Conservation (phyloP, 2,329 filamentous ascomycete species). For the Aureobasidium sp. region DNA sequence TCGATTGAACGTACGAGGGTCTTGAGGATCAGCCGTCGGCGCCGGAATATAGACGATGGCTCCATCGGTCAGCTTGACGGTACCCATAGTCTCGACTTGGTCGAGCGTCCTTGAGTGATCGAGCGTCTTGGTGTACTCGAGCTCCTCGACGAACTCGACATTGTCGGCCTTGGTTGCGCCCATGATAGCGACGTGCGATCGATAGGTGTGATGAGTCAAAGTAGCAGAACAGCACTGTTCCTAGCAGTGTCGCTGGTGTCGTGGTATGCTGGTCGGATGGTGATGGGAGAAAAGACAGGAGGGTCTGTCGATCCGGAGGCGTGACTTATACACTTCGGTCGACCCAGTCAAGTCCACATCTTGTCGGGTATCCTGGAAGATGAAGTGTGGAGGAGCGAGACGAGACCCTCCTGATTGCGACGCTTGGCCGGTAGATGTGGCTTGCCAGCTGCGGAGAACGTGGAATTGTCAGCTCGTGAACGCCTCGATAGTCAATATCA, state of each 20-base stretch:
- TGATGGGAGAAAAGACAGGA: background rate
- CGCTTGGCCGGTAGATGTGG: background rate
- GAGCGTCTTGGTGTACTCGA: conserved; percentile 11
- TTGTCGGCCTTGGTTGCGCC: conserved; percentile 15
- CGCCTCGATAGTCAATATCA: background rate
- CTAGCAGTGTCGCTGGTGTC: background rate
- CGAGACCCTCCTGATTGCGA: background rate
- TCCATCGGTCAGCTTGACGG: conserved; percentile 27
- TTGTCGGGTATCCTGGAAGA: background rate
- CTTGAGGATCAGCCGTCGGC: conserved; percentile 16
- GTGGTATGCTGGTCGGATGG: background rate
- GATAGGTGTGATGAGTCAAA: background rate
- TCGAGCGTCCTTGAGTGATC: conserved; percentile 14
- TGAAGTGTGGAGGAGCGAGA: conserved; percentile 2
- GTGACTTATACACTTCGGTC: conserved; percentile 9
- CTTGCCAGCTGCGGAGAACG: background rate
- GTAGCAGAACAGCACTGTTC: background rate
- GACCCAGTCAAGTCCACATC: background rate
- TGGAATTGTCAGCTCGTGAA: background rate
- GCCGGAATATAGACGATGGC: conserved; percentile 17
- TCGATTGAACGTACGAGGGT: background rate
- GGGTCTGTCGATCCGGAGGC: background rate
- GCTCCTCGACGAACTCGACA: conserved; percentile 14
- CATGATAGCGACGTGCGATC: background rate
- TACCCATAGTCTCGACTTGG: conserved; percentile 23